Evolutionary conservation across 345 rosid species (phyloP), one percentile per base, ranked within the genome.

Genomic region (Ceriops zippeliana): DNA sequence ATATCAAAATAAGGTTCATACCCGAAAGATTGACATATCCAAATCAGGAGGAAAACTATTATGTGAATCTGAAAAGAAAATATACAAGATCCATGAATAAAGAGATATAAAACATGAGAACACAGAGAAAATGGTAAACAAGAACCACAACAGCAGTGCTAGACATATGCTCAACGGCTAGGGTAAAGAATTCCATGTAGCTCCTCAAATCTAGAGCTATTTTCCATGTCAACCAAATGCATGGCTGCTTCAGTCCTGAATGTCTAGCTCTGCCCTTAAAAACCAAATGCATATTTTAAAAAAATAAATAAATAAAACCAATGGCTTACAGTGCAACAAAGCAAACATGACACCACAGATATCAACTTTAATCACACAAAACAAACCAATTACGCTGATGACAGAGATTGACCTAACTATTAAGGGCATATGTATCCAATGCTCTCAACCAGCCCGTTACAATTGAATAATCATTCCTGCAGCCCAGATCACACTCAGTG

Each of bases 401-500:
- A 83, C 79, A 78, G 83, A 80, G 80, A 70, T 70, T 81, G 73
- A 84, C 88, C 85, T 84, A 86, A 75, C 79, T 62, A 74, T 53
- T 77, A 86, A 78, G 79, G 82, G 78, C 79, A 81, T 74, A 72
- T 72, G 75, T 65, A 71, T 78, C 81, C 65, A 74, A 68, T 73
- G 80, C 77, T 81, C 82, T 81, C 85, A 79, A 85, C 77, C 89
- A 79, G 83, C 87, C 78, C 84, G 81, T 85, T 78, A 79, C 80
- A 83, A 73, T 75, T 73, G 84, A 74, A 73, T 64, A 72, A 63
- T 63, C 42, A 81, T 65, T 77, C 87, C 87, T 87, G 86, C 86
- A 78, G 77, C 73, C 84, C 84, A 81, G 76, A 83, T 80, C 75
- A 71, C 34, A 66, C 72, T 79, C 71, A 70, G 81, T 80, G 62